These are phyloP conservation scores for Nakazawaea peltata DNA, from an alignment of 805 yeast species.

Conservation along the genomic window DNA sequence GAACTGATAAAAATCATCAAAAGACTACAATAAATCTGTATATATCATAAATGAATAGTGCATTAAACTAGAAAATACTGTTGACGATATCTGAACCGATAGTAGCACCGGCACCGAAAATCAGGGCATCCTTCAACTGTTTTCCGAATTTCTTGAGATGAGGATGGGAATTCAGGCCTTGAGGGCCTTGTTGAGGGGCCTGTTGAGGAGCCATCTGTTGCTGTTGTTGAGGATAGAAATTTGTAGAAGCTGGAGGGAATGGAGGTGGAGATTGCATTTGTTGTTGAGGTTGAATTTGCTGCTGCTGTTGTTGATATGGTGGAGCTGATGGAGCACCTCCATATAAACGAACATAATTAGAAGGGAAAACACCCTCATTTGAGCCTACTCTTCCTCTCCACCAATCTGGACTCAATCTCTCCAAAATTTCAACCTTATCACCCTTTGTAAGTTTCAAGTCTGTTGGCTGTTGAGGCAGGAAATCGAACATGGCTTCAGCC, in stretches of 20 bases:
- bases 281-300: conserved; percentile 9
- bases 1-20: too few species aligned
- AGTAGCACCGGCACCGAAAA: conserved; percentile 96
- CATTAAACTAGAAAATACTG: conserved; percentile 56
- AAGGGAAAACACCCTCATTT: conserved; percentile 77
- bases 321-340: conserved; percentile 15
- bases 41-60: not conserved
- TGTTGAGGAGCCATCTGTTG: conserved; percentile 18
- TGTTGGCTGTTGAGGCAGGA: conserved; percentile 63
- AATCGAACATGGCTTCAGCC: conserved; percentile 70
- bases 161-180: conserved; percentile 23
- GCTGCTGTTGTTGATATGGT: conserved; percentile 18
- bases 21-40: not conserved
- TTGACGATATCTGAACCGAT: conserved; percentile 78
- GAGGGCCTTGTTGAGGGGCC: conserved; percentile 24
- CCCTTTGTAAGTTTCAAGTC: conserved; percentile 64
- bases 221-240: conserved; percentile 26
- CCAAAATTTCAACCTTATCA: conserved; percentile 60
- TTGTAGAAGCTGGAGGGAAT: conserved; percentile 44
- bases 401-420: conserved; percentile 81
- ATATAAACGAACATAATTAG: conserved; percentile 63
- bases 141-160: conserved; percentile 59
- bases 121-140: conserved; percentile 84
- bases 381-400: conserved; percentile 69
- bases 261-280: conserved; percentile 23